Evolutionary conservation across 1,284 basidiomycete genomes (phyloP).

Genomic region (Ustilago xerochloae): DNA sequence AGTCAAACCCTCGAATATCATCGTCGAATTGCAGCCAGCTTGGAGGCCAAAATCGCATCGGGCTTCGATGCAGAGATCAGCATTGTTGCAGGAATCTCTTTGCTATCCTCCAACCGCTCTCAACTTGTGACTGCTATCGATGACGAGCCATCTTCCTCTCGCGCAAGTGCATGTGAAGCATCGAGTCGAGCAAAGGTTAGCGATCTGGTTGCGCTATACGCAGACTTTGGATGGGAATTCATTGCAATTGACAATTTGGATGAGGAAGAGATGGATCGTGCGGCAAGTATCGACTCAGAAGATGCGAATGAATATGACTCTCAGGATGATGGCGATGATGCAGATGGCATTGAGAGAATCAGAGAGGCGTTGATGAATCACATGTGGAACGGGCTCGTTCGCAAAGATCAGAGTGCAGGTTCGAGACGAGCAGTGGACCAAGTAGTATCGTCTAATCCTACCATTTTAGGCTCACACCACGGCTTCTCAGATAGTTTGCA

Average conservation of each 20-base stretch:
- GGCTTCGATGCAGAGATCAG: slow-evolving; percentile 41
- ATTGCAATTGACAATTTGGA: slow-evolving; percentile 46
- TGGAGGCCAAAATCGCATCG: slow-evolving; percentile 19
- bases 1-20: slow-evolving; percentile 30
- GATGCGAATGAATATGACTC: slow-evolving; percentile 25
- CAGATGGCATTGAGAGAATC: slow-evolving; percentile 52
- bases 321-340: slow-evolving; percentile 22
- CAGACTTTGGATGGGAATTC: slow-evolving; percentile 59
- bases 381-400: slow-evolving; percentile 53
- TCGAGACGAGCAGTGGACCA: no score
- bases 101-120: slow-evolving; percentile 7
- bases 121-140: slow-evolving; percentile 21
- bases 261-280: not conserved
- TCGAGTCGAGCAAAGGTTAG: slow-evolving; percentile 15
- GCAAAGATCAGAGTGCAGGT: slow-evolving; percentile 22
- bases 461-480: not conserved
- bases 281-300: not conserved
- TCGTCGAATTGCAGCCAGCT: slow-evolving; percentile 1
- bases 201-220: slow-evolving; percentile 53
- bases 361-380: slow-evolving; percentile 58
- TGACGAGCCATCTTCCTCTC: slow-evolving; percentile 8
- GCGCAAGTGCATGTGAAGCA: not conserved
- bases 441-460: not conserved
- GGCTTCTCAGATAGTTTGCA: slow-evolving; percentile 14
- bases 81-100: slow-evolving; percentile 33